Evolutionary conservation across 495 filamentous ascomycete genomes (phyloP).

Genomic region (Delitschia confertaspora): DNA sequence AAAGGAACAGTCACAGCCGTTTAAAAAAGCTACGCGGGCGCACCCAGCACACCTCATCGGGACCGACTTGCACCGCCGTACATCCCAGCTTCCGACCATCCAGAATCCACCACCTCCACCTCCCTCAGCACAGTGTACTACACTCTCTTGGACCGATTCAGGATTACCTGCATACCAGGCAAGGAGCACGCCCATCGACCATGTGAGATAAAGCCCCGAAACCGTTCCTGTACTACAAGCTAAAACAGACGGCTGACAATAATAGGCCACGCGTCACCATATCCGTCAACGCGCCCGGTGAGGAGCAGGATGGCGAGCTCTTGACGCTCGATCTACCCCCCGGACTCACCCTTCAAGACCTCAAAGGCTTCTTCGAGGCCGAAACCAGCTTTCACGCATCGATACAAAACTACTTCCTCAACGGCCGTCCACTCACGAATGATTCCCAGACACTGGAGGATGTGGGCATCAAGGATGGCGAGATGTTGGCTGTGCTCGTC

Average conservation of each 20-base stretch:
- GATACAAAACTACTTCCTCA: slow-evolving; percentile 74
- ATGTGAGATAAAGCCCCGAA: slow-evolving; percentile 20
- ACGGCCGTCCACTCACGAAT: slow-evolving; percentile 70
- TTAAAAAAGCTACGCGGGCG: slow-evolving; percentile 3
- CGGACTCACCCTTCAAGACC: slow-evolving; percentile 74
- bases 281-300: slow-evolving; percentile 64
- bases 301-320: slow-evolving; percentile 61
- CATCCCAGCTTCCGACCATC: slow-evolving; percentile 15
- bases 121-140: slow-evolving; percentile 22
- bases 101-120: slow-evolving; percentile 4
- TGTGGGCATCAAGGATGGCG: slow-evolving; percentile 75
- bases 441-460: slow-evolving; percentile 71
- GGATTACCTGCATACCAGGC: slow-evolving; percentile 27
- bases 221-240: slow-evolving; percentile 24
- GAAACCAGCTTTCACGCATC: slow-evolving; percentile 50
- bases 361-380: slow-evolving; percentile 70
- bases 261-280: slow-evolving; percentile 67
- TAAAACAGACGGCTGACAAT: slow-evolving; percentile 19
- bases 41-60: slow-evolving; percentile 7
- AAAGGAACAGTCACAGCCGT: background rate
- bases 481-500: slow-evolving; percentile 84
- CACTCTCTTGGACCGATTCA: slow-evolving; percentile 22
- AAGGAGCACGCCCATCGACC: slow-evolving; percentile 22
- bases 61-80: slow-evolving; percentile 7
- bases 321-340: slow-evolving; percentile 74